Base-by-base conservation (phyloP, 2,329 filamentous ascomycete genomes). In the Clonostachys chloroleuca region DNA sequence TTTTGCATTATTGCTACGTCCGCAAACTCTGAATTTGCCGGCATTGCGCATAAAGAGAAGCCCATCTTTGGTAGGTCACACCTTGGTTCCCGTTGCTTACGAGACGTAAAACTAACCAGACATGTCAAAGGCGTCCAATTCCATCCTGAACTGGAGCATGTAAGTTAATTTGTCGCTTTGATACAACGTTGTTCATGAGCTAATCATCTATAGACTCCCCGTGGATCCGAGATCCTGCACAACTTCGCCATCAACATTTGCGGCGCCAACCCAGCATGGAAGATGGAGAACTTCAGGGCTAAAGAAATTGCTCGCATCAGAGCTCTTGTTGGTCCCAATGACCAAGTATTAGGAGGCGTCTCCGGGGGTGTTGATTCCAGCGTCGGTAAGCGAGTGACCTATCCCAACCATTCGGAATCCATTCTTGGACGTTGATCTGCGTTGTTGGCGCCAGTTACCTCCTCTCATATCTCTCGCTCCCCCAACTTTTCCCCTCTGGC, bases 231-330 rank as follows among this genome's bases (percentile, higher is more conserved):
- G 30, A 61, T 96, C 6, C 74, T 96, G 41, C 70, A 78, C 61
- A 97, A 97, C 75, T 97, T 96, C 60, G 84, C 83, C 12, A 77
- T 95, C 49, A 75, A 80, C 17, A 95, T 97, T 53, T 97, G 92
- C 67, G 78, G 81, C 33, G 89, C 87, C 5, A 69, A 77, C 49
- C 78, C 83, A 49, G 80, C 89, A 62, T 97, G 92, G 92, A 84
- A 78, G 4, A 96, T 96, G 92, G 75, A 74, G 48, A 83, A 87
- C 57, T 97, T 97, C 59, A 76, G 89, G 9, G 80, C 89, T 52
- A 79, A 88, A 59, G 91, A 96, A 67, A 88, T 96, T 54, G 68
- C 73, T 39, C 80, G 90, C 48, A 96, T 97, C 60, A 78, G 89
- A 33, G 77, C 84, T 30, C 75, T 96, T 34, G 91, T 96, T 40